Percentiles rank a stretch among this genome's conserved stretches.
phyloP scores from a whole-genome alignment of 768 basidiomycete genomes.

The Lentinula aciculospora region DNA sequence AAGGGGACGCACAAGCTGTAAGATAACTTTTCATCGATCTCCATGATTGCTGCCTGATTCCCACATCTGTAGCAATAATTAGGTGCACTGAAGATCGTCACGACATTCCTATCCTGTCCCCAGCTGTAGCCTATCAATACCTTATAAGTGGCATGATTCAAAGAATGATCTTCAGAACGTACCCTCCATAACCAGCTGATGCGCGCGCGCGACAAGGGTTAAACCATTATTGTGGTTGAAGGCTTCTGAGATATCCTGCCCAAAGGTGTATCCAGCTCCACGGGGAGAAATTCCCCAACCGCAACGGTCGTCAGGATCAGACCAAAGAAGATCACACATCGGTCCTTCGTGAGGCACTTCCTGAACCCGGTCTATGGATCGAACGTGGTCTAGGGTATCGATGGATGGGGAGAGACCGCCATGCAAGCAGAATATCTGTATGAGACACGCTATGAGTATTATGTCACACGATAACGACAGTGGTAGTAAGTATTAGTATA shows the following conservation, averaged over 20 bases:
- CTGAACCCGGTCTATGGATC: constrained; percentile 97
- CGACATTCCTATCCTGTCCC: constrained; percentile 99
- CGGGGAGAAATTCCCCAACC: constrained; percentile 99
- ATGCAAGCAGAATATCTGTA: constrained; percentile 96
- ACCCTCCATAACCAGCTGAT: constrained; percentile 98
- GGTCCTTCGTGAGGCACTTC: constrained; percentile 99
- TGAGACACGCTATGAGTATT: constrained; percentile 10
- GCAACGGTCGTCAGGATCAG: constrained; percentile 98
- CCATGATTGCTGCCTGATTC: constrained; percentile 99
- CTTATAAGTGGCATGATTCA: background rate
- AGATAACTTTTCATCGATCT: constrained; percentile 97
- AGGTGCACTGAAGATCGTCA: constrained; percentile 98
- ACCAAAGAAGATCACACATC: constrained; percentile 99
- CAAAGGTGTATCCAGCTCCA: constrained; percentile 98
- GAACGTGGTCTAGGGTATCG: constrained; percentile 98
- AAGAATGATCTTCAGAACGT: constrained; percentile 18
- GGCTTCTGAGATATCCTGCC: constrained; percentile 97
- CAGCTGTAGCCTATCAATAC: constrained; percentile 73
- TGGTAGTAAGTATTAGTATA: background rate
- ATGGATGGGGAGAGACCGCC: constrained; percentile 98
- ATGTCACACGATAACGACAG: background rate
- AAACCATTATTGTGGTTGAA: constrained; percentile 99
- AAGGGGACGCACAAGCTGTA: constrained; percentile 74
- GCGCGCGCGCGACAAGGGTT: constrained; percentile 90
- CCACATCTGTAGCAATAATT: constrained; percentile 99